Percentiles rank a stretch among this genome's conserved stretches.
phyloP scores from a whole-genome alignment of 805 yeast species.

The Zygosaccharomyces siamensis region DNA sequence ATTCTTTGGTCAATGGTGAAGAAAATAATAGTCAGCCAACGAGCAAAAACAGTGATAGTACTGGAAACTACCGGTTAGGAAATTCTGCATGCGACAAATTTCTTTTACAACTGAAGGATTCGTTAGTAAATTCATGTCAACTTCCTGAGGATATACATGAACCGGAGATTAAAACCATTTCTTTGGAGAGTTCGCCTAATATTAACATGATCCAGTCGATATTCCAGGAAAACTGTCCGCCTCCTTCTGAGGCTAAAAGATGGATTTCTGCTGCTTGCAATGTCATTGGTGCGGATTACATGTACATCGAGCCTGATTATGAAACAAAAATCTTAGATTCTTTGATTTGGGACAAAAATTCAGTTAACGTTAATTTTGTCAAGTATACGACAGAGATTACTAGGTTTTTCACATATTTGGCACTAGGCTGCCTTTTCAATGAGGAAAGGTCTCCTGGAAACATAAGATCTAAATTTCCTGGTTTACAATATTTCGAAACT shows the following conservation, averaged over 20 bases:
- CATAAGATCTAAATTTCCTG: slow-evolving; percentile 10
- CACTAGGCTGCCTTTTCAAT: slow-evolving; percentile 19
- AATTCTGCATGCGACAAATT: slow-evolving; percentile 18
- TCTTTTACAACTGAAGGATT: slow-evolving; percentile 12
- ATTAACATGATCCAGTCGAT: slow-evolving; percentile 4
- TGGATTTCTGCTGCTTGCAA: slow-evolving; percentile 12
- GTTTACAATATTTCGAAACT: slow-evolving; percentile 13
- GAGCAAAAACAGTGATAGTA: background rate
- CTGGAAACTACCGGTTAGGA: slow-evolving; percentile 10
- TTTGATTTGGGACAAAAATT: slow-evolving; percentile 7
- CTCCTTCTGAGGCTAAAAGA: slow-evolving; percentile 12
- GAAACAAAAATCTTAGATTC: slow-evolving; percentile 4
- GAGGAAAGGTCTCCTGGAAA: slow-evolving; percentile 8
- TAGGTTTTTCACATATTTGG: slow-evolving; percentile 15
- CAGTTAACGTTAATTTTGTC: background rate
- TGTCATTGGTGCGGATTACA: slow-evolving; percentile 20
- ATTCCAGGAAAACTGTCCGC: slow-evolving; percentile 12
- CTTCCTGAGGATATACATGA: background rate
- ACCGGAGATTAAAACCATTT: slow-evolving; percentile 5
- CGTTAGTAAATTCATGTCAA: slow-evolving; percentile 11
- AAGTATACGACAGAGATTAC: slow-evolving; percentile 14
- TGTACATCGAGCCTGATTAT: slow-evolving; percentile 17
- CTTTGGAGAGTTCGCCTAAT: slow-evolving; percentile 9
- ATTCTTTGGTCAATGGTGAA: slow-evolving; percentile 12
- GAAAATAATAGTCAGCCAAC: background rate